Evolutionary conservation across 2,329 filamentous ascomycete genomes (phyloP).

Genomic region (Nothophoma quercina): DNA sequence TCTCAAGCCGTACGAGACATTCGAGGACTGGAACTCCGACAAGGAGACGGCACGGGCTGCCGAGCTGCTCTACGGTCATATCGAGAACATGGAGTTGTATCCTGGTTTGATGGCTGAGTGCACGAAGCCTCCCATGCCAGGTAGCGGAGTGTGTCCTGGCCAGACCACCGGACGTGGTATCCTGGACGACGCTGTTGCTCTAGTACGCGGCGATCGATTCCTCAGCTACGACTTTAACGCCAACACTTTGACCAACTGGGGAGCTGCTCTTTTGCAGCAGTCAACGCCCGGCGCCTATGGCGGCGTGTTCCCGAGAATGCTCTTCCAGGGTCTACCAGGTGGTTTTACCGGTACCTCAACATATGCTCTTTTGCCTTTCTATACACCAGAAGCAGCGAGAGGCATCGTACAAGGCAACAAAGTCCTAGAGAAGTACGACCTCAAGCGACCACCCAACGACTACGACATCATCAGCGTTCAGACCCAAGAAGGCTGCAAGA

Average conservation of each 20-base stretch:
- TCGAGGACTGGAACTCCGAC: conserved; percentile 84
- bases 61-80: conserved; percentile 69
- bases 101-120: conserved; percentile 80
- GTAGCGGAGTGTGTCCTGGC: conserved; percentile 71
- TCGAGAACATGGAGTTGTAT: conserved; percentile 80
- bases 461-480: conserved; percentile 57
- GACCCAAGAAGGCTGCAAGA: conserved; percentile 60
- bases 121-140: conserved; percentile 72
- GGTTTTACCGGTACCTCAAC: conserved; percentile 59
- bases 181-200: conserved; percentile 75
- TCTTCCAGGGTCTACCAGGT: conserved; percentile 58
- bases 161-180: conserved; percentile 80
- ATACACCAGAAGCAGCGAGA: conserved; percentile 58
- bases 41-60: conserved; percentile 71
- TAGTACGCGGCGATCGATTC: conserved; percentile 78
- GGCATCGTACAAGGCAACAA: conserved; percentile 58
- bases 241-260: conserved; percentile 56
- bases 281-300: conserved; percentile 54
- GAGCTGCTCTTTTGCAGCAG: conserved; percentile 54
- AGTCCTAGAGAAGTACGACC: conserved; percentile 56
- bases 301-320: conserved; percentile 52
- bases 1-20: conserved; percentile 76
- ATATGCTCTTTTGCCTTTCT: conserved; percentile 60
- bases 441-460: conserved; percentile 52
- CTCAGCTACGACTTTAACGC: conserved; percentile 72